Evolutionary conservation across 2,329 filamentous ascomycete species (phyloP).

Genomic region (Colletotrichum sp.): DNA sequence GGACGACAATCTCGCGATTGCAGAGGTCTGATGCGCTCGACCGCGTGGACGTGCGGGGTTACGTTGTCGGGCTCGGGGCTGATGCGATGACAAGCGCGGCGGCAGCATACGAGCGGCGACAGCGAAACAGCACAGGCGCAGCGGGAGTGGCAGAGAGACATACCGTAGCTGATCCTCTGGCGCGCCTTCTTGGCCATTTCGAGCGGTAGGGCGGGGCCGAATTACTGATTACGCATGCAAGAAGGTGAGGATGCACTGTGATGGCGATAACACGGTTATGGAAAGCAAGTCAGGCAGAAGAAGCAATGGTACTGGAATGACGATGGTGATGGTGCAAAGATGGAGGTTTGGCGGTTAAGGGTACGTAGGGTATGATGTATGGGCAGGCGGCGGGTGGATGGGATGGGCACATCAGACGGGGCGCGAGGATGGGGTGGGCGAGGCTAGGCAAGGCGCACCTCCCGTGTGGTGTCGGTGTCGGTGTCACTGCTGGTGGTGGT

Average conservation of each 20-base stretch:
- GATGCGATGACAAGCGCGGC: neutral
- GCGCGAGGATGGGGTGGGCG: neutral
- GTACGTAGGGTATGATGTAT: slow-evolving; percentile 2
- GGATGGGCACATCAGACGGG: neutral
- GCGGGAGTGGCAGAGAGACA: slow-evolving; percentile 24
- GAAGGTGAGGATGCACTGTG: neutral
- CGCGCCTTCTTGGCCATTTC: slow-evolving; percentile 71
- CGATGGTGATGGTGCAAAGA: slow-evolving; percentile 9
- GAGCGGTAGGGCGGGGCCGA: slow-evolving; percentile 11
- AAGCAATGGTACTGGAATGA: neutral
- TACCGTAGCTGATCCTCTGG: slow-evolving; percentile 75
- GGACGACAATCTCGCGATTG: neutral
- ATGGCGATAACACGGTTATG: neutral
- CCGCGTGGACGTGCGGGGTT: slow-evolving; percentile 4
- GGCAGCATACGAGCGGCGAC: neutral
- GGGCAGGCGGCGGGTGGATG: neutral
- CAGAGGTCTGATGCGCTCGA: neutral
- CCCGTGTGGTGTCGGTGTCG: neutral
- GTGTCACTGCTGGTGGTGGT: neutral
- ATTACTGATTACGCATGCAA: slow-evolving; percentile 18
- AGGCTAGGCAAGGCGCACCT: neutral
- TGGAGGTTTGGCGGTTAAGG: neutral
- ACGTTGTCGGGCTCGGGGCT: neutral
- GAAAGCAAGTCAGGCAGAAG: neutral
- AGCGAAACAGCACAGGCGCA: neutral